A percentile compares a stretch with the other conserved stretches of the same genome.
Conservation (phyloP, 768 basidiomycete species). For the Agaricus sinodeliciosus region DNA sequence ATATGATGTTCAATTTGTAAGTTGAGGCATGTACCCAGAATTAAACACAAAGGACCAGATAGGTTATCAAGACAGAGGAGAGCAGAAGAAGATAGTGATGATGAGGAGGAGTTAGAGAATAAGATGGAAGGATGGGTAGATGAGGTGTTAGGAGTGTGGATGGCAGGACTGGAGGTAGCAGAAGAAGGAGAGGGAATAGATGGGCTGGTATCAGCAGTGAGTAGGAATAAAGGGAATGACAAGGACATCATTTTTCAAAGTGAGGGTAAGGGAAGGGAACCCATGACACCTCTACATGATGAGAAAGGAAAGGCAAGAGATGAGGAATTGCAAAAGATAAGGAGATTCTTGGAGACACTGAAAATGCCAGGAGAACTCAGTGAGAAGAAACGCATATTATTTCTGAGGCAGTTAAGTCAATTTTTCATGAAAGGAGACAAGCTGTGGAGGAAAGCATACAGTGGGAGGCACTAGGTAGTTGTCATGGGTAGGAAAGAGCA, state of each 20-base stretch:
- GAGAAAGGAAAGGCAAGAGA: not conserved
- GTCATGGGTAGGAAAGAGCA: slow-evolving; percentile 11
- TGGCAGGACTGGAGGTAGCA: not conserved
- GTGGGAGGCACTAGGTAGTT: slow-evolving; percentile 18
- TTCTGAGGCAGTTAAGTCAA: not conserved
- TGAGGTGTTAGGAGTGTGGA: slow-evolving; percentile 7
- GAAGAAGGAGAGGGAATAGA: not conserved
- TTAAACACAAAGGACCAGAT: slow-evolving; percentile 28
- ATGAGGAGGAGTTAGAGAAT: slow-evolving; percentile 17
- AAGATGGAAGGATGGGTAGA: slow-evolving; percentile 23
- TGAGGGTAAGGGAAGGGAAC: not conserved
- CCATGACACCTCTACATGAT: not conserved
- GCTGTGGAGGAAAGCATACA: slow-evolving; percentile 17
- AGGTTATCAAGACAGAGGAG: slow-evolving; percentile 24
- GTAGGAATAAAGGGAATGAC: not conserved
- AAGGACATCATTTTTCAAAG: not conserved
- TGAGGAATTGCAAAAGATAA: slow-evolving; percentile 1
- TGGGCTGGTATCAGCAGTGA: not conserved
- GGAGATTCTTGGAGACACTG: slow-evolving; percentile 2
- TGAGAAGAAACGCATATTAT: not conserved
- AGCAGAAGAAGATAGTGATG: slow-evolving; percentile 10
- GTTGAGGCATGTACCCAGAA: slow-evolving; percentile 29
- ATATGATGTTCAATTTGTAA: slow-evolving; percentile 30
- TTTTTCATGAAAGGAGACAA: slow-evolving; percentile 7
- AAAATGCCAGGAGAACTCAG: not conserved